Base-by-base conservation (phyloP, 208 protist genomes). In the Trypanosoma lewisi region DNA sequence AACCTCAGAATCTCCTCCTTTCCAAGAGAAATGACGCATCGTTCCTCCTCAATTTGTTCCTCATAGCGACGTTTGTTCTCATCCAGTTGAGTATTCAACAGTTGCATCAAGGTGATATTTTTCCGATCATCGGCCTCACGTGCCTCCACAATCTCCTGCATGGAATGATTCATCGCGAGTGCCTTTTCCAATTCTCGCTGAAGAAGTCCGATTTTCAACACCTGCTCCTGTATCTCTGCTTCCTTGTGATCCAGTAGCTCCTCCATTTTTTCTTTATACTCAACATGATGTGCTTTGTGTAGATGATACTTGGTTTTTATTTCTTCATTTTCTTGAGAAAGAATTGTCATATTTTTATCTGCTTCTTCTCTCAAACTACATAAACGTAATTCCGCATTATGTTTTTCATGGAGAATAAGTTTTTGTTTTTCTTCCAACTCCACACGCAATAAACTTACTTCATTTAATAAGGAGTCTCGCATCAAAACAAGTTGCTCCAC, bases 51-150 rank as follows among this genome's bases (percentile, higher is more conserved):
- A 11, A 93, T 11, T 16, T 79, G 61, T 28, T 75, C 72, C 41
- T 96, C 80, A 50, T 78, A 85, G 16, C 72, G 83, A 23, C 80
- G 77, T 33, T 84, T 89, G 33, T 80, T 81, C 33, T 91, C 79
- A 6, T 93, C 85, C 7, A 96, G 57, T 49, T 96, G 90, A 2
- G 74, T 55, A 56, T 91, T 89, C 5, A 96, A 73, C 31, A 96
- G 55, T 67, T 96, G 87, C 85, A 94, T 80, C 25, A 96, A 76
- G 0, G 83, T 74, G 3, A 91, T 69, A 63, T 96, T 96, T 55
- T 89, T 93, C 47, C 74, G 66, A 58, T 93, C 89, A 28, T 92
- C 87, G 7, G 66, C 77, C 62, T 96, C 85, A 17, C 82, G 76
- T 8, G 62, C 67, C 48, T 89, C 83, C 9, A 96, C 48, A 1